These are phyloP conservation scores for Yamadazyma olivae DNA, from an alignment of 805 yeast species.

Conservation along the genomic window DNA sequence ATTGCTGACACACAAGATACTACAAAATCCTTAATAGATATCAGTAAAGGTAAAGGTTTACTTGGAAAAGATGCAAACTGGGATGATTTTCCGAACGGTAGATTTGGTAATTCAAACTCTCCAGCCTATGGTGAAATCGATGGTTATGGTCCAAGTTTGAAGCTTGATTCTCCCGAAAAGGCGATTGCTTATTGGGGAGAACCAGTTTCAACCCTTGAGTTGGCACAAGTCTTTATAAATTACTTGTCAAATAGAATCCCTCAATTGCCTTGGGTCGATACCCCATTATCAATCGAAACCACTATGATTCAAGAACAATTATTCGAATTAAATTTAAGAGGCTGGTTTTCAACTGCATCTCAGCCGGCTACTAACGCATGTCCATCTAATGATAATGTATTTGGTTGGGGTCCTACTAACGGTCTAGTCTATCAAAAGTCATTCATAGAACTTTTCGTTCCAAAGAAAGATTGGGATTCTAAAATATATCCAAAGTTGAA, in stretches of 20 bases:
- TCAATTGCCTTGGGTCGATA: constrained; percentile 89
- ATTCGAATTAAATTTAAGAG: constrained; percentile 68
- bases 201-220: constrained; percentile 59
- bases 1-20: constrained; percentile 1
- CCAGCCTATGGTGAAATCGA: constrained; percentile 98
- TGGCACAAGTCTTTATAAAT: constrained; percentile 63
- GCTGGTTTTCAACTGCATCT: constrained; percentile 85
- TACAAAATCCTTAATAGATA: constrained; percentile 60
- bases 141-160: constrained; percentile 92
- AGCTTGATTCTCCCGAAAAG: constrained; percentile 58
- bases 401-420: constrained; percentile 96
- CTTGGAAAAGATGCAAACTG: constrained; percentile 89
- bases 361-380: constrained; percentile 92
- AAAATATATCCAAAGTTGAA: constrained; percentile 52
- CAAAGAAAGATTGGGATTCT: constrained; percentile 64
- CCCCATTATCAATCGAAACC: constrained; percentile 84
- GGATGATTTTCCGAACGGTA: constrained; percentile 96
- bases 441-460: constrained; percentile 80
- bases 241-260: constrained; percentile 74
- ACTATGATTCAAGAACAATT: constrained; percentile 90
- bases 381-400: constrained; percentile 74
- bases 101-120: constrained; percentile 92
- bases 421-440: constrained; percentile 92
- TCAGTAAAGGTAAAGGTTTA: constrained; percentile 80
- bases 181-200: constrained; percentile 80